A percentile compares a stretch with the other conserved stretches of the same genome.
These are phyloP conservation scores for Naganishia albida DNA, from an alignment of 1,284 basidiomycete genomes.

Conservation along the genomic window DNA sequence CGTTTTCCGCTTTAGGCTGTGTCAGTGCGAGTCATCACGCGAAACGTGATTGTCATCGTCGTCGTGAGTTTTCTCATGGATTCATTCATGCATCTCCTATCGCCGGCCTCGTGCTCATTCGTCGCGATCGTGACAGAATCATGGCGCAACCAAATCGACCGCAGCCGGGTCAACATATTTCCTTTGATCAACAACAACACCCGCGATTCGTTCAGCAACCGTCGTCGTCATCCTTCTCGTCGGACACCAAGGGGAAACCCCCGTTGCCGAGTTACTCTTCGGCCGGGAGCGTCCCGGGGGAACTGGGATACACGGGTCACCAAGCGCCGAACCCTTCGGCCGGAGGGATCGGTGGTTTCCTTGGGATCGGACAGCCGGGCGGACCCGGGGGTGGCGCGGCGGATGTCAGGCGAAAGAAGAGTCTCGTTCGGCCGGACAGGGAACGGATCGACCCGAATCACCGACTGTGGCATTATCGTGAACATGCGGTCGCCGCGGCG, in stretches of 20 bases:
- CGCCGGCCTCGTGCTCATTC: background rate
- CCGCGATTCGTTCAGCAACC: slow-evolving; percentile 18
- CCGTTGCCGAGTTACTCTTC: slow-evolving; percentile 15
- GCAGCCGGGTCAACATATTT: slow-evolving; percentile 22
- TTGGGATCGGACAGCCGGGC: slow-evolving; percentile 32
- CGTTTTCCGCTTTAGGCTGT: too few relatives aligned
- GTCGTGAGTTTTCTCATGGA: too few relatives aligned
- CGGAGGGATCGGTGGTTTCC: slow-evolving; percentile 26
- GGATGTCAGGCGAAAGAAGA: slow-evolving; percentile 78
- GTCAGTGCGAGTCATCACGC: too few relatives aligned
- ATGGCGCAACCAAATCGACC: slow-evolving; percentile 23
- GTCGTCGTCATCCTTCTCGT: slow-evolving; percentile 15
- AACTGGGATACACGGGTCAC: slow-evolving; percentile 19
- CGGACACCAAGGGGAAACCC: slow-evolving; percentile 16
- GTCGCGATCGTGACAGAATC: background rate
- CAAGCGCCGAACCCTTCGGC: slow-evolving; percentile 15
- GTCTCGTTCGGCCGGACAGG: slow-evolving; percentile 86
- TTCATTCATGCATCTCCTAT: too few relatives aligned
- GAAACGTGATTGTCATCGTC: too few relatives aligned
- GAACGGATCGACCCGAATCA: slow-evolving; percentile 96
- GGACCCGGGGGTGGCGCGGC: slow-evolving; percentile 30
- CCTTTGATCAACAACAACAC: slow-evolving; percentile 25
- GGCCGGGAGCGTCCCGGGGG: slow-evolving; percentile 9
- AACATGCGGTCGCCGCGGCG: slow-evolving; percentile 79
- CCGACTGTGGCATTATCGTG: slow-evolving; percentile 92